Evolutionary conservation across 2,329 filamentous ascomycete genomes (phyloP).

Genomic region (Pseudogymnoascus sp.): DNA sequence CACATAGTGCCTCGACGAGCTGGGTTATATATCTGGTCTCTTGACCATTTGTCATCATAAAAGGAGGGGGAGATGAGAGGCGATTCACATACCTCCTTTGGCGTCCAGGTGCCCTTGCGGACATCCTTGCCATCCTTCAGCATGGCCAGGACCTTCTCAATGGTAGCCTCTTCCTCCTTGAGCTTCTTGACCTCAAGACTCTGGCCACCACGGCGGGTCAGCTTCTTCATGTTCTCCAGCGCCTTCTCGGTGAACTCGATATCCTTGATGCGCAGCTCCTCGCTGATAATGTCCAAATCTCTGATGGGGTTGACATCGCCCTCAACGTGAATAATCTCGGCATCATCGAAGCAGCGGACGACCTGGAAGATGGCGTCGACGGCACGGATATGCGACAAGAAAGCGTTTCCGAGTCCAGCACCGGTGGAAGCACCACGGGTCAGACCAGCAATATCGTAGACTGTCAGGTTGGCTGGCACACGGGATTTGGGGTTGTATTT

Average conservation of each 20-base stretch:
- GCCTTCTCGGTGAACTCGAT: conserved; percentile 98
- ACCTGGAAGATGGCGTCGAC: conserved; percentile 98
- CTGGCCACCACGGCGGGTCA: conserved; percentile 88
- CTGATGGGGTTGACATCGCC: conserved; percentile 93
- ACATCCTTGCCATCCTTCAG: conserved; percentile 88
- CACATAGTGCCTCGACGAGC: conserved; percentile 84
- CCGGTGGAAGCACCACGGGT: conserved; percentile 94
- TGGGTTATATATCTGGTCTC: conserved; percentile 91
- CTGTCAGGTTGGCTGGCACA: conserved; percentile 94
- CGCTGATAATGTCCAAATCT: conserved; percentile 92
- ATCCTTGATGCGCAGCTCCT: conserved; percentile 95
- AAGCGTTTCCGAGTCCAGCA: conserved; percentile 93
- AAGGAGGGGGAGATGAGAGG: conserved; percentile 26
- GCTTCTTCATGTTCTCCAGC: conserved; percentile 84
- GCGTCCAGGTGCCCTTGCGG: conserved; percentile 77
- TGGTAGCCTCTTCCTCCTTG: conserved; percentile 85
- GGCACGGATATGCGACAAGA: conserved; percentile 96
- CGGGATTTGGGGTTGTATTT: conserved; percentile 97
- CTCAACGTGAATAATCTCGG: conserved; percentile 98
- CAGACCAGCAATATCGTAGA: conserved; percentile 97
- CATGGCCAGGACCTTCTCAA: conserved; percentile 79
- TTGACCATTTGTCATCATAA: conserved; percentile 98
- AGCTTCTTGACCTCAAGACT: conserved; percentile 97
- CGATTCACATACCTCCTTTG: conserved; percentile 77
- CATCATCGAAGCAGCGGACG: conserved; percentile 95